These are phyloP conservation scores for Talaromyces adpressus DNA, from an alignment of 495 filamentous ascomycete genomes.

Conservation along the genomic window DNA sequence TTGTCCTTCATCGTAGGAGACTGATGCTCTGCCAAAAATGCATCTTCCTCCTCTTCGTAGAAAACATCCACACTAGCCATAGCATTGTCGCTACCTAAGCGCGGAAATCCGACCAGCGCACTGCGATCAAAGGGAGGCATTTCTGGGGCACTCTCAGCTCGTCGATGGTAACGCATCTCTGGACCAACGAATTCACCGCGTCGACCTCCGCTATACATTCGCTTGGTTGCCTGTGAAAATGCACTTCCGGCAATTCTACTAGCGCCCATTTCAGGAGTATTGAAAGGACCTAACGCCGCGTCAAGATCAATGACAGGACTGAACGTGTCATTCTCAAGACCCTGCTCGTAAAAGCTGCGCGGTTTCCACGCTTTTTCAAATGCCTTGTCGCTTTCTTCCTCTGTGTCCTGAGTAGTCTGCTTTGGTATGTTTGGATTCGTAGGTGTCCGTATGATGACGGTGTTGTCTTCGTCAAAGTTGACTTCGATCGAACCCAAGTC, in stretches of 20 bases:
- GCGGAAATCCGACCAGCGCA: slow-evolving; percentile 45
- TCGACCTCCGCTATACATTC: slow-evolving; percentile 81
- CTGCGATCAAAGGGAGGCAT: slow-evolving; percentile 74
- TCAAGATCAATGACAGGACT: slow-evolving; percentile 90
- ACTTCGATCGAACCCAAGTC: slow-evolving; percentile 38
- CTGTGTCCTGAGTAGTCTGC: slow-evolving; percentile 17
- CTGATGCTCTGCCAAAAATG: slow-evolving; percentile 36
- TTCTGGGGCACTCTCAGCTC: slow-evolving; percentile 87
- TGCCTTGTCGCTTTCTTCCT: slow-evolving; percentile 19
- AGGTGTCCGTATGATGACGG: slow-evolving; percentile 41
- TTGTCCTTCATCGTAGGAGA: slow-evolving; percentile 20
- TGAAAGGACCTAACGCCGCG: slow-evolving; percentile 90
- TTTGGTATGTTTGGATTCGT: slow-evolving; percentile 26
- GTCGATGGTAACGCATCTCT: slow-evolving; percentile 84
- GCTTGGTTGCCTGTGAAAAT: slow-evolving; percentile 55
- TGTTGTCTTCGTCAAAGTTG: slow-evolving; percentile 48
- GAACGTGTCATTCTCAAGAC: slow-evolving; percentile 47
- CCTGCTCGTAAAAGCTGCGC: slow-evolving; percentile 37
- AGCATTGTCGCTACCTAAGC: slow-evolving; percentile 56
- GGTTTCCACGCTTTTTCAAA: slow-evolving; percentile 42
- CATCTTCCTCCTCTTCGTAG: slow-evolving; percentile 91
- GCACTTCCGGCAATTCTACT: slow-evolving; percentile 45
- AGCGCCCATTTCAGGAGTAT: slow-evolving; percentile 56
- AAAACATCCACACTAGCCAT: slow-evolving; percentile 80
- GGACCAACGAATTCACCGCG: slow-evolving; percentile 68